Evolutionary conservation across 164 flowering plant genomes (phyloP), one percentile per base, ranked within the genome.

Genomic region (Houttuynia cordata): DNA sequence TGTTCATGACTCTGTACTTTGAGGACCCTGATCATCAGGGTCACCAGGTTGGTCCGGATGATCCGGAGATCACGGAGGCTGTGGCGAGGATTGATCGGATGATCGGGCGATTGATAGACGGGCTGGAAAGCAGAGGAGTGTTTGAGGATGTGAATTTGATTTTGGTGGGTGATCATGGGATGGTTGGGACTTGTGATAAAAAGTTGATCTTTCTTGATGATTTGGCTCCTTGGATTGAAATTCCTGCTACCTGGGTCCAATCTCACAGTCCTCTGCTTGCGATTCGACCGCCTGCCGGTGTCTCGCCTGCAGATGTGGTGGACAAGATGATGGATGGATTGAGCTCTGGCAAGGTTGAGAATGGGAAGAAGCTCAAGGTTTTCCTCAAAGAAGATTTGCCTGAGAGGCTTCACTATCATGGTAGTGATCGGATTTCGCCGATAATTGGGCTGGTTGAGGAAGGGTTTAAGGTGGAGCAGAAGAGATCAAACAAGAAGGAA

Each of bases 11-110:
- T 0, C 65, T 93, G 52, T 93, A 93, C 66, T 93, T 93, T 68
- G 92, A 87, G 74, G 97, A 93, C 62, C 98, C 97, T 6, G 98
- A 93, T 81, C 82, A 76, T 67, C 96, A 93, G 76, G 98, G 98
- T 52, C 98, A 93, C 59, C 59, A 81, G 70, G 90, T 90, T 49
- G 98, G 98, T 9, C 87, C 98, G 12, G 98, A 90, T 73, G 92
- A 90, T 80, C 90, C 85, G 0, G 69, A 79, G 75, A 81, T 93
- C 37, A 90, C 92, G 1, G 78, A 82, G 25, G 97, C 98, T 0
- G 86, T 93, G 57, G 87, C 76, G 40, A 68, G 78, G 7, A 74
- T 93, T 39, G 97, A 93, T 83, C 60, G 64, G 49, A 61, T 93
- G 86, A 86, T 93, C 51, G 98, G 96, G 61, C 84, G 79, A 65